phyloP scores from a whole-genome alignment of 1,139 yeast genomes.

The Candida labiduridarum region DNA sequence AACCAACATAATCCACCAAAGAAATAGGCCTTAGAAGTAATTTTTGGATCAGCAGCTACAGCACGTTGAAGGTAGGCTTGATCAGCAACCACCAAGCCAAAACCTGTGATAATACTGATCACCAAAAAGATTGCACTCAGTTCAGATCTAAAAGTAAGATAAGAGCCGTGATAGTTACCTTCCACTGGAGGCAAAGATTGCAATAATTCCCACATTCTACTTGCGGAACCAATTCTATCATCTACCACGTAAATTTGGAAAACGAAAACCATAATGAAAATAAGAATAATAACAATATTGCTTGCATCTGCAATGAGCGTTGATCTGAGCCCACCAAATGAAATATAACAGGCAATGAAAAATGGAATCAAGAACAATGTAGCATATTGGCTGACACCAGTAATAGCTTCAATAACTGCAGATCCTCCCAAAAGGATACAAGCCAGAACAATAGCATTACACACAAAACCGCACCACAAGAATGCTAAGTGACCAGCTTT shows the following conservation, averaged over 20 bases:
- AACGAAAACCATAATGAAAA: slow-evolving; percentile 42
- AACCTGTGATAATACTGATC: slow-evolving; percentile 40
- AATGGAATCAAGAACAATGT: slow-evolving; percentile 38
- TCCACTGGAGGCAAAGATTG: slow-evolving; percentile 38
- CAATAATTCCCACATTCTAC: slow-evolving; percentile 47
- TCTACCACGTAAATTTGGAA: slow-evolving; percentile 44
- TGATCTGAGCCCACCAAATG: slow-evolving; percentile 49
- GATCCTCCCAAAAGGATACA: slow-evolving; percentile 43
- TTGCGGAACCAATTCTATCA: slow-evolving; percentile 48
- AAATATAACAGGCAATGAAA: slow-evolving; percentile 39
- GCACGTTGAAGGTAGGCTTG: slow-evolving; percentile 44
- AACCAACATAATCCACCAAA: slow-evolving; percentile 49
- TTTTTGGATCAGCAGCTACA: slow-evolving; percentile 39
- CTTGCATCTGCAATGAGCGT: slow-evolving; percentile 50
- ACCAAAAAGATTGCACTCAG: slow-evolving; percentile 41
- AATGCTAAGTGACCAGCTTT: slow-evolving; percentile 37
- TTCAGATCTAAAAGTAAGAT: slow-evolving; percentile 47
- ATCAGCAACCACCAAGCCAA: slow-evolving; percentile 75
- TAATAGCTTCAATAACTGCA: slow-evolving; percentile 36
- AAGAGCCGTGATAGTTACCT: slow-evolving; percentile 50
- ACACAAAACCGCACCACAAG: slow-evolving; percentile 38
- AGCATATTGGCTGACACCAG: slow-evolving; percentile 40
- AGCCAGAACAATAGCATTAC: slow-evolving; percentile 39
- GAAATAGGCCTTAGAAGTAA: slow-evolving; percentile 42
- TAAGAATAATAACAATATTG: slow-evolving; percentile 43